Base-by-base conservation (phyloP, 148 eudicot genomes). In the Hydrangea macrophylla region DNA sequence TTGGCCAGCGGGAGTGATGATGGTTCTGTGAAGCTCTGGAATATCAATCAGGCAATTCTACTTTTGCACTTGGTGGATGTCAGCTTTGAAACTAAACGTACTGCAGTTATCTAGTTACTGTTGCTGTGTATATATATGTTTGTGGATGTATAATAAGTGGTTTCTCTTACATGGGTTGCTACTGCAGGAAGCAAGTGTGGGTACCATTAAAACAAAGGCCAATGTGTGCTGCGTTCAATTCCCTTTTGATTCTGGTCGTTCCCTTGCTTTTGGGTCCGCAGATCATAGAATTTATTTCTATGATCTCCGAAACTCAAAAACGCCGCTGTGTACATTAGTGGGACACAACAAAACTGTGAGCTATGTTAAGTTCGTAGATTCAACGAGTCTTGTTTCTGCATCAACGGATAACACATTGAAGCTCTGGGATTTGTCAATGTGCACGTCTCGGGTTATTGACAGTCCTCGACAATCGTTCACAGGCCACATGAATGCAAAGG, bases 41-140 rank as follows among this genome's bases (percentile, higher is more conserved):
- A 88, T 84, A 89, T 89, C 88, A 94, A 94, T 91, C 99, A 94
- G 99, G 99, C 96, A 94, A 88, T 90, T 90, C 76, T 90, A 85
- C 73, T 88, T 83, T 86, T 80, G 90, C 92, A 82, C 85, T 90
- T 86, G 90, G 88, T 86, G 94, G 88, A 79, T 90, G 88, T 92
- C 94, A 86, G 83, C 88, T 88, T 86, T 85, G 85, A 90, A 81
- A 90, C 84, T 89, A 81, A 88, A 90, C 80, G 85, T 83, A 92
- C 88, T 86, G 86, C 72, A 74, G 84, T 87, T 72, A 79, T 84
- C 88, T 76, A 83, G 73, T 82, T 76, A 79, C 72, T 53, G 33
- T 65, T 71, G 73, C 66, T 79, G 64, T 64, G 36, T 56, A 64
- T 66, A 72, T 75, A 69, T 55, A 48, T 55, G 69, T 64, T 73